Evolutionary conservation across 1,139 yeast species (phyloP), one percentile per base, ranked within the genome.

Genomic region (Kodamaea derodonti): DNA sequence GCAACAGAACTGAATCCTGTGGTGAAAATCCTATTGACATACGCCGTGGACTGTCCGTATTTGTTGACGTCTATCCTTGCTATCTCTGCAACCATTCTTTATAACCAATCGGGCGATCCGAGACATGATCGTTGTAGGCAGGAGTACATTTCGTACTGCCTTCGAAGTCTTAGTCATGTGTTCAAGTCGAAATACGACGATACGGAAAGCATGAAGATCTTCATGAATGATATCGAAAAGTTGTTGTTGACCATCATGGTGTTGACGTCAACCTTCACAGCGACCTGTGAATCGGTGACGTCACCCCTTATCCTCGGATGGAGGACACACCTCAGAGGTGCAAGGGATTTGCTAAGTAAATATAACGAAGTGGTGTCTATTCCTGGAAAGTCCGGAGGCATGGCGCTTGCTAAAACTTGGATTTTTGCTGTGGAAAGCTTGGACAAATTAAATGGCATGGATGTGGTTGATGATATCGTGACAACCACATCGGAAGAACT

Each of bases 381-480:
- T 6, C 29, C 32, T 38, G 29, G 46, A 43, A 30, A 33, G 33
- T 24, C 34, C 32, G 32, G 35, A n/a, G 74, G 72, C 2, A 45
- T 67, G n/a, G 70, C 73, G 1, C 48, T 68, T 8, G 71, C 73
- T 2, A 61, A 63, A 37, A 58, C 60, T n/a, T 68, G 73, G 74
- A 68, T 66, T 40, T 65, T 62, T 42, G 68, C 72, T 10, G 59
- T 68, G 29, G 74, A 68, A 38, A 46, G 62, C 5, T 39, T 63
- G 14, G 20, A 20, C 9, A 24, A 15, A 33, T 27, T 13, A 29
- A 25, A 8, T 20, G 36, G 25, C 15, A 18, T 7, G 9, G 22
- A 7, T 18, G 22, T 6, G 9, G 22, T 6, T 7, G 9, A 7
- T 6, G 9, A 7, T 9, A 18, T 9, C 9, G 9, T 7, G 6